A percentile compares a stretch with the other conserved stretches of the same genome.
Conservation (phyloP, 2,329 filamentous ascomycete genomes). For the Drechslera avenae region DNA sequence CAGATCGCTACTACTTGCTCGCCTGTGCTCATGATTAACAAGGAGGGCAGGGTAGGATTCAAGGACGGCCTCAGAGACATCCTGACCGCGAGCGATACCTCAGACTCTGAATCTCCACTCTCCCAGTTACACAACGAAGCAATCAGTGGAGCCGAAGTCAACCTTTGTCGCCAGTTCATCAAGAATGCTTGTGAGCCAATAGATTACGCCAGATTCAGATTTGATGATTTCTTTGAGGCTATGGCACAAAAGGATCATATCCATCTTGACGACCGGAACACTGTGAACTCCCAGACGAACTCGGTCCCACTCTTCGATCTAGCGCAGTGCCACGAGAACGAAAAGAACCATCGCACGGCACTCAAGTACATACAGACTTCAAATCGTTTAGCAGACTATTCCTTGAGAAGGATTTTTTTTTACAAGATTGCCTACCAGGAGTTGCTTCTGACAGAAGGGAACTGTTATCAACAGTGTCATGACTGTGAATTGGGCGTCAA, state of each 20-base stretch:
- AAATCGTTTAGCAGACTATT: not conserved
- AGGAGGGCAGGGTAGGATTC: constrained; percentile 5
- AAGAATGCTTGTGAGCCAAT: not conserved
- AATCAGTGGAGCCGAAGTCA: not conserved
- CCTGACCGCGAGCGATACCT: not conserved
- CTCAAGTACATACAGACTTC: not conserved
- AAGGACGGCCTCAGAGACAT: not conserved
- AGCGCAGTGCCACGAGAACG: not conserved
- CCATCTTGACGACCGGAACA: not conserved
- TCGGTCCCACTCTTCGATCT: not conserved
- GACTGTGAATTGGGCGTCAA: not conserved
- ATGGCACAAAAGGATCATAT: constrained; percentile 14
- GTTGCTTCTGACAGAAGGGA: not conserved
- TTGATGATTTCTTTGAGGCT: constrained; percentile 17
- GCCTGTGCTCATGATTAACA: constrained; percentile 7
- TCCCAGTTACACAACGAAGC: not conserved
- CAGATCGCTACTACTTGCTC: constrained; percentile 11
- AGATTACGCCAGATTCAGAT: constrained; percentile 16
- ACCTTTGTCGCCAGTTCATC: not conserved
- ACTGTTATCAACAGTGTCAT: not conserved
- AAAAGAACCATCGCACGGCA: not conserved
- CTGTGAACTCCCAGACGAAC: not conserved
- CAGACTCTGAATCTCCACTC: not conserved
- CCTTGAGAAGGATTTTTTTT: not conserved
- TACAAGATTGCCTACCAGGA: not conserved